Evolutionary conservation across 768 basidiomycete genomes (phyloP).

Genomic region (Suillus subluteus): DNA sequence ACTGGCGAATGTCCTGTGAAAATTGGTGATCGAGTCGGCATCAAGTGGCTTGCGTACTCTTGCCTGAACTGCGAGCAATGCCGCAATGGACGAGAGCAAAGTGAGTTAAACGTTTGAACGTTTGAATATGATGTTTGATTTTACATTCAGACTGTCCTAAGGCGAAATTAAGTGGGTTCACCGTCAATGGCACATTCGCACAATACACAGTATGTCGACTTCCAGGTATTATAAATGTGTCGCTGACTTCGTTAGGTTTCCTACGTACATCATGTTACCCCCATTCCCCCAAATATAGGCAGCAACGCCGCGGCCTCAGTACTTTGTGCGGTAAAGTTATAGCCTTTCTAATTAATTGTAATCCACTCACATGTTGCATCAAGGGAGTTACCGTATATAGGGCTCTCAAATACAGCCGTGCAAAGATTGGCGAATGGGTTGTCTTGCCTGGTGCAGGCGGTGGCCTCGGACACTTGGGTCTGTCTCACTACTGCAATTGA

Average conservation of each 20-base stretch:
- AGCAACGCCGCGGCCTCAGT: conserved; percentile 75
- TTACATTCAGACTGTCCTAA: conserved; percentile 55
- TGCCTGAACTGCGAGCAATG: conserved; percentile 81
- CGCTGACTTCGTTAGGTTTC: conserved; percentile 49
- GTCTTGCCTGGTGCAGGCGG: conserved; percentile 80
- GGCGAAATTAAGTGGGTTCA: conserved; percentile 68
- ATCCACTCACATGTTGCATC: not conserved
- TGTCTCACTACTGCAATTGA: not conserved
- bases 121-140: not conserved
- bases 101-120: conserved; percentile 39
- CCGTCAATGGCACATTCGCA: conserved; percentile 76
- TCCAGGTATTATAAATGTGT: conserved; percentile 17
- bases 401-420: conserved; percentile 74
- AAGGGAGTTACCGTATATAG: conserved; percentile 87
- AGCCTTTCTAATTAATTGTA: conserved; percentile 8
- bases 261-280: conserved; percentile 73
- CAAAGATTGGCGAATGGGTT: conserved; percentile 72
- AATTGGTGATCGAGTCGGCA: conserved; percentile 79
- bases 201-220: conserved; percentile 56
- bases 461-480: conserved; percentile 82
- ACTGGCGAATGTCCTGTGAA: conserved; percentile 64
- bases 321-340: conserved; percentile 65
- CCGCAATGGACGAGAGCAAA: conserved; percentile 74
- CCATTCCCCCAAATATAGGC: conserved; percentile 70
- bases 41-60: conserved; percentile 80